phyloP scores from a whole-genome alignment of 2,329 filamentous ascomycete species.

The Claviceps sp. region DNA sequence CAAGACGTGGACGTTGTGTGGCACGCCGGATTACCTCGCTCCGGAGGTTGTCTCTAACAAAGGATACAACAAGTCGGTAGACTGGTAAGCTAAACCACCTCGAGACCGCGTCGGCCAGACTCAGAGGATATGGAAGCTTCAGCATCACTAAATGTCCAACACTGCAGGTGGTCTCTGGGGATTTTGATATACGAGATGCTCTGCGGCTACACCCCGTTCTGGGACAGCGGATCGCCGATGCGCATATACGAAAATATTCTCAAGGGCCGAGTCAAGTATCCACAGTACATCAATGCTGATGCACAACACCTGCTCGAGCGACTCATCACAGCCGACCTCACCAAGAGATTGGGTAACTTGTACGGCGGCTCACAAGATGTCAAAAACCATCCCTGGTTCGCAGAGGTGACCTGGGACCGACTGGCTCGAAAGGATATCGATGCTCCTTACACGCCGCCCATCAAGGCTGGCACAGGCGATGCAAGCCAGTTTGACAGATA shows the following conservation, averaged over 20 bases:
- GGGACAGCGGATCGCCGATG: conserved; percentile 94
- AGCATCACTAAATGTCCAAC: background rate
- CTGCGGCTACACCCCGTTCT: conserved; percentile 97
- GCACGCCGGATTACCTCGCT: conserved; percentile 92
- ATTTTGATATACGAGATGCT: conserved; percentile 99
- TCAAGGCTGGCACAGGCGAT: conserved; percentile 86
- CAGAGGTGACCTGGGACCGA: conserved; percentile 95
- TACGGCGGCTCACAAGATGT: conserved; percentile 85
- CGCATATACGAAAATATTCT: conserved; percentile 99
- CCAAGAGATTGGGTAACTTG: conserved; percentile 87
- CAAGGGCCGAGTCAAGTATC: conserved; percentile 90
- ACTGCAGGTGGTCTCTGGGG: conserved; percentile 82
- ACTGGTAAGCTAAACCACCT: conserved; percentile 56
- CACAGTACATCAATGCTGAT: conserved; percentile 86
- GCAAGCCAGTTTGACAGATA: conserved; percentile 97
- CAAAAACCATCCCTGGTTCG: conserved; percentile 92
- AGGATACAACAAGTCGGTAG: conserved; percentile 98
- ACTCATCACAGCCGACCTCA: conserved; percentile 87
- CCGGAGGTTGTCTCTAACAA: conserved; percentile 98
- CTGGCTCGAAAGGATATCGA: conserved; percentile 93
- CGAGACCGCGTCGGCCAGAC: background rate
- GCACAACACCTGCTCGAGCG: conserved; percentile 86
- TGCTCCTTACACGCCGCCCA: conserved; percentile 91
- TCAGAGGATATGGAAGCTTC: background rate
- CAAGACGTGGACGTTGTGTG: conserved; percentile 98